Conservation (phyloP, 2,329 filamentous ascomycete species). For the Scedosporium dehoogii region DNA sequence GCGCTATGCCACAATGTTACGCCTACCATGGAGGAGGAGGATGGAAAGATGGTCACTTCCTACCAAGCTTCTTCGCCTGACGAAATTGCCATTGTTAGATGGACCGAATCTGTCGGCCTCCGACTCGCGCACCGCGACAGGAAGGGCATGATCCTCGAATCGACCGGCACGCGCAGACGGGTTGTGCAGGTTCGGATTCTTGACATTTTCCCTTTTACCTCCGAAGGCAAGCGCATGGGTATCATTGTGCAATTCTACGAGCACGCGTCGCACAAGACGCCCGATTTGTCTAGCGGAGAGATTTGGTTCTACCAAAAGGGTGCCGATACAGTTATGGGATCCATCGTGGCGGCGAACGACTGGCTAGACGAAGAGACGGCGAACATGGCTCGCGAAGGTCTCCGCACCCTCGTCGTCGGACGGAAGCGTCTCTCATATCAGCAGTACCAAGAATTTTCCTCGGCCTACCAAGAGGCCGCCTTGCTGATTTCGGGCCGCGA, state of each 20-base stretch:
- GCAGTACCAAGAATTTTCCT: constrained; percentile 73
- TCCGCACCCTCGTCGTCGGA: constrained; percentile 91
- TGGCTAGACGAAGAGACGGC: constrained; percentile 98
- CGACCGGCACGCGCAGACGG: constrained; percentile 58
- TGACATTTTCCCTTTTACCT: constrained; percentile 95
- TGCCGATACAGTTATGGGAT: constrained; percentile 95
- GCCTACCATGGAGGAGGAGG: constrained; percentile 66
- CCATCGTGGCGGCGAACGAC: constrained; percentile 90
- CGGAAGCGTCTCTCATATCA: constrained; percentile 70
- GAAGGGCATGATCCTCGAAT: constrained; percentile 73
- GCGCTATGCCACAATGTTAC: constrained; percentile 97
- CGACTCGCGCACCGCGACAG: constrained; percentile 78
- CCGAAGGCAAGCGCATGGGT: constrained; percentile 96
- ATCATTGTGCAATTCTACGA: constrained; percentile 83
- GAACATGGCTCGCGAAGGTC: constrained; percentile 97
- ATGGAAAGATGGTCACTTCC: constrained; percentile 65
- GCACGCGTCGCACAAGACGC: constrained; percentile 32
- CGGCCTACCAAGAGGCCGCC: constrained; percentile 67
- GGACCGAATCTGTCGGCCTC: constrained; percentile 87
- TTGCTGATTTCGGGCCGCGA: constrained; percentile 74
- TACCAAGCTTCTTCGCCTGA: constrained; percentile 97
- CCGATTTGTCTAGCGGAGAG: constrained; percentile 53
- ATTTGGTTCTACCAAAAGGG: constrained; percentile 99
- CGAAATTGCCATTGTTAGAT: constrained; percentile 94
- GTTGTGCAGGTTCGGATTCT: constrained; percentile 82